phyloP scores from a whole-genome alignment of 2,329 filamentous ascomycete species.

The Blastomyces percursus region DNA sequence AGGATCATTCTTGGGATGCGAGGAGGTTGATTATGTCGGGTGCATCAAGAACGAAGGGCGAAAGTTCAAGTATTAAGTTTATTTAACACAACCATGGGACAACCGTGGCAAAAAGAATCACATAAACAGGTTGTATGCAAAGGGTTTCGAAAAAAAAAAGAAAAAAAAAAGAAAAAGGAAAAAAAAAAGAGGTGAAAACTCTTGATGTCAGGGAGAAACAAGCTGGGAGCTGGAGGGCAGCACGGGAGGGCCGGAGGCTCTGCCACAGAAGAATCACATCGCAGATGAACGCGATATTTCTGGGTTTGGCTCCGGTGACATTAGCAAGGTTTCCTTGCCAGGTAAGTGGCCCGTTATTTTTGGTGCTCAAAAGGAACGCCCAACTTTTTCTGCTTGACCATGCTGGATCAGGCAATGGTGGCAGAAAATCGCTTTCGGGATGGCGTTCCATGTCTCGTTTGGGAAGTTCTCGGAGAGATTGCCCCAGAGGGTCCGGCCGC shows the following conservation, averaged over 20 bases:
- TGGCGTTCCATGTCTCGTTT: too few relatives aligned
- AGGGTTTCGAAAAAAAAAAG: not conserved
- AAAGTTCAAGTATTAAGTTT: not conserved
- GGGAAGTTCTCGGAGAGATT: not conserved
- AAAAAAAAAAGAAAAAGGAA: too few relatives aligned
- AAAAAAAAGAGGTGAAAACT: not conserved
- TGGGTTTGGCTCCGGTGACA: too few relatives aligned
- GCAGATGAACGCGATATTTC: too few relatives aligned
- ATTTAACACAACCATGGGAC: not conserved
- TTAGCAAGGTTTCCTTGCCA: not conserved
- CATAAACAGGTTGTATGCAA: not conserved
- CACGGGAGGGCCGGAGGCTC: not conserved
- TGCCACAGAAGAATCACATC: not conserved
- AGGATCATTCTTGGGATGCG: not conserved
- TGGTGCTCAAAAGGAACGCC: too few relatives aligned
- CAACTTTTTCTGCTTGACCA: not conserved
- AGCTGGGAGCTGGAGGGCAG: too few relatives aligned
- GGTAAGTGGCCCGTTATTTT: not conserved
- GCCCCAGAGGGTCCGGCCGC: not conserved
- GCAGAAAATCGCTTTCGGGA: too few relatives aligned
- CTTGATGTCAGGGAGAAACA: not conserved
- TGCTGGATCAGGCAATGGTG: too few relatives aligned
- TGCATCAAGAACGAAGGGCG: not conserved
- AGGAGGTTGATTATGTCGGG: not conserved
- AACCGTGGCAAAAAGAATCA: not conserved